phyloP scores from a whole-genome alignment of 176 grass and related monocot genomes.

The Cocos nucifera region DNA sequence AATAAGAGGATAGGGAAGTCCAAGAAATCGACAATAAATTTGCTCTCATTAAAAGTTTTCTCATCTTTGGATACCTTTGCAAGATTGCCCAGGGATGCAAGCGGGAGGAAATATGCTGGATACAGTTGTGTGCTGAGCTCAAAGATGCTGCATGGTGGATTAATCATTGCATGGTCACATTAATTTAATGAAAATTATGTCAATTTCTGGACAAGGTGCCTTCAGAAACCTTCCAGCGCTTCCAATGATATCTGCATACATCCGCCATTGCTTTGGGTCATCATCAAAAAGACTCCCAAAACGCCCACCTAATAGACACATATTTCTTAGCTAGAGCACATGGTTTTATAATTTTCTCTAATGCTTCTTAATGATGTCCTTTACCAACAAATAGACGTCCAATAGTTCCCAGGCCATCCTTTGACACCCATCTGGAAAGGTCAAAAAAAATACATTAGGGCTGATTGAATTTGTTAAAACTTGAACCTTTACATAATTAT shows the following conservation, averaged over 20 bases:
- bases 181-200: slow-evolving; percentile 5
- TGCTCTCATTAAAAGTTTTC: not conserved
- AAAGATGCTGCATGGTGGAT: slow-evolving; percentile 59
- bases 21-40: too few species aligned
- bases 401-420: slow-evolving; percentile 86
- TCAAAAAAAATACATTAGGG: slow-evolving; percentile 12
- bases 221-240: slow-evolving; percentile 72
- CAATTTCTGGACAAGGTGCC: slow-evolving; percentile 9
- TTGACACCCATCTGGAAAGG: slow-evolving; percentile 79
- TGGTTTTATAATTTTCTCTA: too few species aligned
- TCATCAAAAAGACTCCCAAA: slow-evolving; percentile 90
- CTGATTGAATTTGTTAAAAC: slow-evolving; percentile 1
- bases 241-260: slow-evolving; percentile 98
- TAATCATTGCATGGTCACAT: slow-evolving; percentile 15
- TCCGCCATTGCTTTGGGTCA: slow-evolving; percentile 93
- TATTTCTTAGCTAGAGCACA: too few species aligned
- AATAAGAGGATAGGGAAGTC: too few species aligned
- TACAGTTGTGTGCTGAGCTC: slow-evolving; percentile 69
- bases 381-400: slow-evolving; percentile 90
- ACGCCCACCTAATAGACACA: slow-evolving; percentile 49
- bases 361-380: not conserved
- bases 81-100: slow-evolving; percentile 89
- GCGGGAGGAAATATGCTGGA: slow-evolving; percentile 87
- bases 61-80: slow-evolving; percentile 55
- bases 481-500: too few species aligned